Evolutionary conservation across 768 basidiomycete genomes (phyloP).

Genomic region (Tephrocybe sp.): DNA sequence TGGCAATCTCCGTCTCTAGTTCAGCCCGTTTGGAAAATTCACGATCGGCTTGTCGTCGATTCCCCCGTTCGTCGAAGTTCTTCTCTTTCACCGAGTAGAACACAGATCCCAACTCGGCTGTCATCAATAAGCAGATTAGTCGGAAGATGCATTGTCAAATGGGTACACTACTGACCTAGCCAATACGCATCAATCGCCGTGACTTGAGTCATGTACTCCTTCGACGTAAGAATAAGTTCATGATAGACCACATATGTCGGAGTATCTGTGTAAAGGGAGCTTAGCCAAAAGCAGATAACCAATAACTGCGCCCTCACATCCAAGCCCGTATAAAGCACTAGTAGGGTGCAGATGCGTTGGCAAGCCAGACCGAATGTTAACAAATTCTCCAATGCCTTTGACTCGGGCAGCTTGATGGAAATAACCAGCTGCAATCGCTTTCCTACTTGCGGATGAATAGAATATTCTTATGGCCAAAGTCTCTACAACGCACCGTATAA

Average conservation of each 20-base stretch:
- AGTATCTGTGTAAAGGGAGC: slow-evolving; percentile 57
- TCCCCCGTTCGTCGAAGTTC: slow-evolving; percentile 90
- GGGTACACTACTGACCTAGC: slow-evolving; percentile 63
- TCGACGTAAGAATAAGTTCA: slow-evolving; percentile 92
- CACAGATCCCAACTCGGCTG: slow-evolving; percentile 92
- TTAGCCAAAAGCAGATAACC: slow-evolving; percentile 10
- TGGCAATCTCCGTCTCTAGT: slow-evolving; percentile 89
- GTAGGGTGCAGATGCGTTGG: slow-evolving; percentile 97
- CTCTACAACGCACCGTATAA: slow-evolving; percentile 51
- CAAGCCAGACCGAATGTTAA: slow-evolving; percentile 92
- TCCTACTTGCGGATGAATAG: slow-evolving; percentile 44
- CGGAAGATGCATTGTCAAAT: not conserved
- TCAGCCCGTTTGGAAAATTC: slow-evolving; percentile 93
- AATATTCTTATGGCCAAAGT: too few species aligned
- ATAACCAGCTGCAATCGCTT: slow-evolving; percentile 96
- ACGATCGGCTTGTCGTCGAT: slow-evolving; percentile 73
- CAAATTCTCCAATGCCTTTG: slow-evolving; percentile 99
- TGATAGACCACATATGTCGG: slow-evolving; percentile 98
- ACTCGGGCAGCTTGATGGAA: slow-evolving; percentile 99
- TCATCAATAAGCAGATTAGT: slow-evolving; percentile 2
- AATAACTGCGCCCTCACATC: slow-evolving; percentile 58
- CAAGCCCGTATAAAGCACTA: slow-evolving; percentile 93
- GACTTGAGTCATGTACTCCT: slow-evolving; percentile 99
- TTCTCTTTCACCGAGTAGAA: slow-evolving; percentile 99
- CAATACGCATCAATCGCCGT: slow-evolving; percentile 97